Evolutionary conservation across 192 early-diverging fungal species (phyloP).

Genomic region (Rhizophagus clarus): DNA sequence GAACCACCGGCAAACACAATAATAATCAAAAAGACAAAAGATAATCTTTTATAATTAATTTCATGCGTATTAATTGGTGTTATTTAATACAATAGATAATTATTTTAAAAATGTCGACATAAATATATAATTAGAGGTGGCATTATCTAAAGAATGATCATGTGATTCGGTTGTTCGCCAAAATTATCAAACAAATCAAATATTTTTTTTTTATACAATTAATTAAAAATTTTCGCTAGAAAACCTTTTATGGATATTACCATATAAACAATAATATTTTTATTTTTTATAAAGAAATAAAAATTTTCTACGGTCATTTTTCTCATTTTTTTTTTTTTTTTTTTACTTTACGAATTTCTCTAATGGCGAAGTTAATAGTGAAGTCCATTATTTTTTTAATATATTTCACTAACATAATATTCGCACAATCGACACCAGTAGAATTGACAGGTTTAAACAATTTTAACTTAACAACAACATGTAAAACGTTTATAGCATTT

Average conservation of each 20-base stretch:
- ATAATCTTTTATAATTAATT: too few species aligned
- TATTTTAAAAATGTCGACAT: too few species aligned
- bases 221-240: background rate
- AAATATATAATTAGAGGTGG: too few species aligned
- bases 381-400: background rate
- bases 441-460: background rate
- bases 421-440: background rate
- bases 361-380: background rate
- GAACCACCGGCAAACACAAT: too few species aligned
- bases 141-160: background rate
- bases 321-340: too few species aligned
- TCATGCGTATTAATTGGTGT: too few species aligned
- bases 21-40: too few species aligned
- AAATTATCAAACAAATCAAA: background rate
- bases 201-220: background rate
- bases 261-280: background rate
- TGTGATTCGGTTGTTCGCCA: background rate
- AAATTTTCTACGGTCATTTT: too few species aligned
- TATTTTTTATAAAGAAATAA: too few species aligned
- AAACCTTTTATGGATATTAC: background rate
- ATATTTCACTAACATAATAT: background rate
- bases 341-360: background rate
- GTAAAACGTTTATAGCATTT: background rate
- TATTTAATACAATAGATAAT: too few species aligned
- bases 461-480: background rate